Base-by-base conservation (phyloP, 345 rosid species). In the Corchorus capsularis region DNA sequence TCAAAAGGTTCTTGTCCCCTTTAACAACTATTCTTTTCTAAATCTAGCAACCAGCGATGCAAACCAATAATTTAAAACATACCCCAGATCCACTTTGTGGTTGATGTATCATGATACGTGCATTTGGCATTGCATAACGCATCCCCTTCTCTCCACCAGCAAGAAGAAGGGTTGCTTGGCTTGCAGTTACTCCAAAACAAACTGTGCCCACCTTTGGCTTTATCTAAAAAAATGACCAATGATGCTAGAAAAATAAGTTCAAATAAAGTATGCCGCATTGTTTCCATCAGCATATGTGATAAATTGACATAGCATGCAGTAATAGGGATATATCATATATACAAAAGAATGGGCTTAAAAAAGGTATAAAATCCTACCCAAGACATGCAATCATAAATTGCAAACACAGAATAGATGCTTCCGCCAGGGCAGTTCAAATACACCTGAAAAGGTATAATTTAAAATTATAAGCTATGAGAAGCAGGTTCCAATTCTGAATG, bases 111-210 rank as follows among this genome's bases (percentile, higher is more conserved):
- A 96, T 93, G 46, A 93, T 88, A 53, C 98, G 94, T 59, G 98
- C 88, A 83, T 93, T 93, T 27, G 99, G 99, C 98, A 92, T 96
- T 49, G 98, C 86, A 77, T 92, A 96, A 1, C 98, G 92, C 97
- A 93, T 96, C 62, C 98, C 98, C 80, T 93, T 95, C 74, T 96
- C 97, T 78, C 99, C 96, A 72, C 93, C 99, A 77, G 99, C 92
- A 50, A 96, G 96, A 81, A 93, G 92, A 77, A 93, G 89, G 62
- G 97, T 94, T 75, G 90, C 97, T 87, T 92, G 93, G 82, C 98
- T 96, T 74, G 99, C 99, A 71, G 96, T 93, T 74, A 96, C 93
- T 70, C 98, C 99, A 69, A 96, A 93, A 79, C 97, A 89, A 34
- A 96, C 96, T 4, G 97, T 93, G 77, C 98, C 97, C 64, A 96